A percentile compares a stretch with the other conserved stretches of the same genome.
Conservation (phyloP, 371 early-diverging fungal species). For the Syncephalastrum monosporum region DNA sequence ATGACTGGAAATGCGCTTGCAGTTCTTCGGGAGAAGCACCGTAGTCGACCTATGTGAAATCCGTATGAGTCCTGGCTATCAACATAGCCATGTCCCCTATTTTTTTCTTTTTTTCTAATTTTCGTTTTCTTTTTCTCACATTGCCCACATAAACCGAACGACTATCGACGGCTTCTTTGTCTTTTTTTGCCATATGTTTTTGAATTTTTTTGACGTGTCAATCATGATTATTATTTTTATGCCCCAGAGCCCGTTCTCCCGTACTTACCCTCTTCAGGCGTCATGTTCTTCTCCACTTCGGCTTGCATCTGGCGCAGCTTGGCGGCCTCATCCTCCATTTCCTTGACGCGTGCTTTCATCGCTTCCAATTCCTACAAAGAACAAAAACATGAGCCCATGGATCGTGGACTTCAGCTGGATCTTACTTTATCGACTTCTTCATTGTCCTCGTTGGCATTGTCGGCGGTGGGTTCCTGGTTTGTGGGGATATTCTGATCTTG, state of each 20-base stretch:
- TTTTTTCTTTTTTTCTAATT: not conserved
- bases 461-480: conserved; percentile 6
- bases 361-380: conserved; percentile 66
- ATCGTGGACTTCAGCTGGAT: not conserved
- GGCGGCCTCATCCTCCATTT: conserved; percentile 96
- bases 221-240: conserved; percentile 10
- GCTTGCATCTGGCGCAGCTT: conserved; percentile 91
- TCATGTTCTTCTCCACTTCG: conserved; percentile 81
- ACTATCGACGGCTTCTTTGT: conserved; percentile 85
- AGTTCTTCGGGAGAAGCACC: conserved; percentile 94
- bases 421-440: conserved; percentile 41
- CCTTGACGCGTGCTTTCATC: conserved; percentile 85
- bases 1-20: conserved; percentile 93
- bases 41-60: conserved; percentile 79
- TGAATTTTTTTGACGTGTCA: not conserved
- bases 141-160: conserved; percentile 96
- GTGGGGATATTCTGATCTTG: conserved; percentile 1
- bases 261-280: conserved; percentile 57
- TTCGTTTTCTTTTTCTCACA: conserved; percentile 46
- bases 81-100: not conserved
- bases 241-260: conserved; percentile 1
- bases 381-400: not conserved
- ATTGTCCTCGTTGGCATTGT: conserved; percentile 12
- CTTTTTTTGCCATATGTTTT: conserved; percentile 24
- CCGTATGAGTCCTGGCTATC: conserved; percentile 1